A percentile compares a stretch with the other conserved stretches of the same genome.
phyloP scores from a whole-genome alignment of 495 filamentous ascomycete species.

The Hyphodiscus hymeniophilus region DNA sequence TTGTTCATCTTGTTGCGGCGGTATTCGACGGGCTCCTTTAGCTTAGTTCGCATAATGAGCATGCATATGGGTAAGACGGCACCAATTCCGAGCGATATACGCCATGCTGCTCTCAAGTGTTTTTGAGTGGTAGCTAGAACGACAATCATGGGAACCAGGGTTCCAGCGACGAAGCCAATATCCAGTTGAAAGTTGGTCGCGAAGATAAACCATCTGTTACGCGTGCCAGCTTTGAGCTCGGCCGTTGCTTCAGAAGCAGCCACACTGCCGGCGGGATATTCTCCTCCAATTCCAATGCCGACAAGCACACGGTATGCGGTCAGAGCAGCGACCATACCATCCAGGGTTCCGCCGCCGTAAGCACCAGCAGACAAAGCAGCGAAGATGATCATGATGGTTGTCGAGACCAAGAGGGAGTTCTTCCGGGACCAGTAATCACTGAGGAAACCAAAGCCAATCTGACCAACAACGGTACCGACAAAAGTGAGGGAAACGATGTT shows the following conservation, averaged over 20 bases:
- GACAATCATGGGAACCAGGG: conserved; percentile 63
- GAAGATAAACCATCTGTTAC: conserved; percentile 87
- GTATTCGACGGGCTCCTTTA: conserved; percentile 80
- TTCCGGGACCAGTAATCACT: conserved; percentile 79
- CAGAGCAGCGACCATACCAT: conserved; percentile 72
- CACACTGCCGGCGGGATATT: conserved; percentile 86
- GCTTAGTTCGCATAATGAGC: conserved; percentile 63
- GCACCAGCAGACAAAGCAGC: conserved; percentile 70
- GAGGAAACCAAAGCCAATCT: conserved; percentile 73
- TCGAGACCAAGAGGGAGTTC: conserved; percentile 72
- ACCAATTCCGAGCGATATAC: conserved; percentile 68
- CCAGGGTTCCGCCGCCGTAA: conserved; percentile 57
- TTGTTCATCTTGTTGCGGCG: conserved; percentile 33
- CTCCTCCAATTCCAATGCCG: conserved; percentile 57
- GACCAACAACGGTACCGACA: conserved; percentile 79
- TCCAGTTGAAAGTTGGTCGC: conserved; percentile 92
- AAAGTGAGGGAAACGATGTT: conserved; percentile 78
- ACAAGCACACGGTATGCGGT: conserved; percentile 78
- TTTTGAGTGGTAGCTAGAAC: conserved; percentile 58
- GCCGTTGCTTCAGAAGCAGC: conserved; percentile 76
- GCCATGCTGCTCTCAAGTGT: conserved; percentile 69
- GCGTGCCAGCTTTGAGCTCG: conserved; percentile 67
- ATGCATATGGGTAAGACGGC: conserved; percentile 70
- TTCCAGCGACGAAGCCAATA: conserved; percentile 70
- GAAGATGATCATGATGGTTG: conserved; percentile 75